Evolutionary conservation across 129 eudicot genomes (phyloP).

Genomic region (Saussurea involucrata): DNA sequence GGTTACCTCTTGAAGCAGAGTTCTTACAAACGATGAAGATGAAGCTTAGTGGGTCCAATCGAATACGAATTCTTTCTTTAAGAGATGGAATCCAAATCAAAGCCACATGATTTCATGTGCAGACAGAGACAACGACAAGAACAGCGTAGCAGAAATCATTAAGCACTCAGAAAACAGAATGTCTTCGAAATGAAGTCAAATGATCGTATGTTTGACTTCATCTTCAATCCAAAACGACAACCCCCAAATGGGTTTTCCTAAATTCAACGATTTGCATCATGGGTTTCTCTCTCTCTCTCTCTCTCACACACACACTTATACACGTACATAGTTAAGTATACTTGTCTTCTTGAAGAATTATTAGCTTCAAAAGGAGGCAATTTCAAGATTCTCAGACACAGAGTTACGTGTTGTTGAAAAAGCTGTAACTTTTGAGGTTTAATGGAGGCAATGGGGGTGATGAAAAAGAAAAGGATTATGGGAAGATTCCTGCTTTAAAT

Average conservation of each 20-base stretch:
- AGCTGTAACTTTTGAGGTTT: slow-evolving; percentile 15
- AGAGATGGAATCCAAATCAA: slow-evolving; percentile 10
- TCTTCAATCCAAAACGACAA: slow-evolving; percentile 24
- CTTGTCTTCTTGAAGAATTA: background rate
- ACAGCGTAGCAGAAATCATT: slow-evolving; percentile 15
- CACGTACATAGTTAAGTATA: background rate
- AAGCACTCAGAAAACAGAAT: slow-evolving; percentile 16
- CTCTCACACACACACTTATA: background rate
- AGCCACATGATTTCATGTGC: slow-evolving; percentile 35
- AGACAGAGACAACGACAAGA: slow-evolving; percentile 5
- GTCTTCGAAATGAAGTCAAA: slow-evolving; percentile 36
- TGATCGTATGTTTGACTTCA: slow-evolving; percentile 21
- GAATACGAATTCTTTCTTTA: slow-evolving; percentile 6
- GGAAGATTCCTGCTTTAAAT: slow-evolving; percentile 22
- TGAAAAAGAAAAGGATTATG: slow-evolving; percentile 9
- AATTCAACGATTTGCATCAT: background rate
- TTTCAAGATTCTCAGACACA: slow-evolving; percentile 13
- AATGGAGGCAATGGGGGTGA: slow-evolving; percentile 23
- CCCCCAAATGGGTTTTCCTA: slow-evolving; percentile 5
- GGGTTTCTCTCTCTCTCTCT: background rate
- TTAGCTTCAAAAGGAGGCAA: background rate
- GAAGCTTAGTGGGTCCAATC: slow-evolving; percentile 21
- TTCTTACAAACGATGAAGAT: slow-evolving; percentile 14
- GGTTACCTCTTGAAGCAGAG: slow-evolving; percentile 29
- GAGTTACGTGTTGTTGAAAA: slow-evolving; percentile 11